A percentile compares a stretch with the other conserved stretches of the same genome.
These are phyloP conservation scores for Cymbopogon flexuosus DNA, from an alignment of 202 grass and related monocot genomes.

Conservation along the genomic window DNA sequence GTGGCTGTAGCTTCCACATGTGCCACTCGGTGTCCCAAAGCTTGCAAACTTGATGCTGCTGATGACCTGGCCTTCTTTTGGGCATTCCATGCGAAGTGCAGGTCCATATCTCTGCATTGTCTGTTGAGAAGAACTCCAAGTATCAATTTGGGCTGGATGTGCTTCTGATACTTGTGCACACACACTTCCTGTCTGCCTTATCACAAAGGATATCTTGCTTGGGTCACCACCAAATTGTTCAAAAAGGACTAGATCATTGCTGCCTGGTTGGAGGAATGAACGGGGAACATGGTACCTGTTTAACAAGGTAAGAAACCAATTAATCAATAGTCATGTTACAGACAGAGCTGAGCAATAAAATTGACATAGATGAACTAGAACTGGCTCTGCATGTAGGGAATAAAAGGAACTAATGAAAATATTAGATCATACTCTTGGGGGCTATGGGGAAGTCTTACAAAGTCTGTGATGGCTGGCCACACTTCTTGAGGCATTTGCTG, in stretches of 20 bases:
- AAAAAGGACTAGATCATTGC: constrained; percentile 77
- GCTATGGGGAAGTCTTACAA: constrained; percentile 47
- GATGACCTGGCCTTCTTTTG: constrained; percentile 64
- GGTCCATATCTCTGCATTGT: constrained; percentile 45
- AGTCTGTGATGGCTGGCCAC: constrained; percentile 82
- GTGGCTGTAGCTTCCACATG: constrained; percentile 74
- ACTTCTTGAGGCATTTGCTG: constrained; percentile 83
- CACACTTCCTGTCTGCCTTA: constrained; percentile 46
- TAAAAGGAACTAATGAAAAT: neutral
- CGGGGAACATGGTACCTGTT: constrained; percentile 88
- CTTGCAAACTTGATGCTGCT: constrained; percentile 82
- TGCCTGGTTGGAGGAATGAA: constrained; percentile 66
- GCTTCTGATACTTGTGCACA: constrained; percentile 74
- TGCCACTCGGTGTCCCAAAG: constrained; percentile 78
- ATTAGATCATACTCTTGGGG: neutral
- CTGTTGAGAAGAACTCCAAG: constrained; percentile 42
- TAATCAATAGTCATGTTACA: neutral
- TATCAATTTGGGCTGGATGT: constrained; percentile 70
- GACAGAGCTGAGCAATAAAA: too few relatives aligned
- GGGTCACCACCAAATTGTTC: constrained; percentile 88
- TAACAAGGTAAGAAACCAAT: constrained; percentile 27
- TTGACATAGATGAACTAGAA: too few relatives aligned
- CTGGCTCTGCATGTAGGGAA: too few relatives aligned
- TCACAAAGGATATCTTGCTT: constrained; percentile 69
- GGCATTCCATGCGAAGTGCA: constrained; percentile 62